Evolutionary conservation across 768 basidiomycete species (phyloP), one percentile per base, ranked within the genome.

Genomic region (Collybia sordida): DNA sequence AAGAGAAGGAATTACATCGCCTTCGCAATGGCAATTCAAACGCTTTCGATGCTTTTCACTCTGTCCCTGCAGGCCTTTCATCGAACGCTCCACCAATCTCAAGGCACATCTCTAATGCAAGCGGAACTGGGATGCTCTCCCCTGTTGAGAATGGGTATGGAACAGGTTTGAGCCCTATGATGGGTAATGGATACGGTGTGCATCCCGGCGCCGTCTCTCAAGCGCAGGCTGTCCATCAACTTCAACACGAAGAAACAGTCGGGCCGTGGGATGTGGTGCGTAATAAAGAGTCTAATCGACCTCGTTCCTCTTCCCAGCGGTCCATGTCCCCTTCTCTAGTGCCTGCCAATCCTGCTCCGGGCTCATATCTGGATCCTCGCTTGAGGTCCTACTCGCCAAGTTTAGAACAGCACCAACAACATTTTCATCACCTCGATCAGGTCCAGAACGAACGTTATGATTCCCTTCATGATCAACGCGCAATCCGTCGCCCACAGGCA

Each of bases 21-120:
- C 68, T 70, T 24, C 68, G 79, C 21, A 68, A 67, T 40, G 67
- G 62, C 37, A 70, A 72, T 55, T 61, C 78, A 2, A 71, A 73
- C 19, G 79, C 86, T 1, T 92, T 81, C 61, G 90, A 93, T 59
- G 86, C 89, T 1, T 93, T 92, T 72, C 85, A 91, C 62, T 81
- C 84, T 1, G 78, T 85, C 1, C 73, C 70, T 39, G 34, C 72
- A 22, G 69, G 59, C 4, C 47, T 42, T 44, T 44, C 49, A 1
- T 72, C 75, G 15, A 31, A 31, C 11, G 31, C 31, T 14, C 31
- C 31, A 11, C 31, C 31, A 31, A 31, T 31, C 11, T 31, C 31
- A 31, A 61, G 74, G 49, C 72, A 73, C 54, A 55, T 64, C 3
- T 68, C 74, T 2, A 63, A 57, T 21, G 42, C 65, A n/a, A 61